phyloP scores from a whole-genome alignment of 2,329 filamentous ascomycete species.

The Calonectria crousiana region DNA sequence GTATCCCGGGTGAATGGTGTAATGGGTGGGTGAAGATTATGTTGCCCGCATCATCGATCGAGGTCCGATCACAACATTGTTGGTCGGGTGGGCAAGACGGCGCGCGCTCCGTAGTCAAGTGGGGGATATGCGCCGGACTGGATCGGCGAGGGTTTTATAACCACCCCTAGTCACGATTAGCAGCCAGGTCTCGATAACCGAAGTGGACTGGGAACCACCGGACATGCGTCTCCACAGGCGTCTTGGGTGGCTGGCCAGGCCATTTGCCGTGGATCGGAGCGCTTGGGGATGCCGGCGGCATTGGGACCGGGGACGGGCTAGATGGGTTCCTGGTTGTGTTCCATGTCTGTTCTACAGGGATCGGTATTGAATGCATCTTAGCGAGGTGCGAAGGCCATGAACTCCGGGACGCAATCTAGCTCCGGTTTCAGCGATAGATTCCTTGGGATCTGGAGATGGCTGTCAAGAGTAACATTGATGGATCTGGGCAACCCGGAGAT shows the following conservation, averaged over 20 bases:
- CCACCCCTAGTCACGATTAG: not conserved
- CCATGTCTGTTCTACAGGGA: not conserved
- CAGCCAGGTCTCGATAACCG: slow-evolving; percentile 6
- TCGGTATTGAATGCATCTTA: not conserved
- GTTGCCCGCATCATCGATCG: not conserved
- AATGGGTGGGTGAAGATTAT: not conserved
- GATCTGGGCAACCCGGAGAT: not conserved
- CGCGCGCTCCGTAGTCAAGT: not conserved
- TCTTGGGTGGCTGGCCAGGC: not conserved
- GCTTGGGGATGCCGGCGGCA: not conserved
- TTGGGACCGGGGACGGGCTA: not conserved
- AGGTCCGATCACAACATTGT: not conserved
- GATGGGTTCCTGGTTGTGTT: not conserved
- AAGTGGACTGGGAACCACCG: not conserved
- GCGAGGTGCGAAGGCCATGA: not conserved
- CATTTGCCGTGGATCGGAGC: slow-evolving; percentile 2
- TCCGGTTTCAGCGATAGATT: not conserved
- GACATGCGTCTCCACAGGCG: not conserved
- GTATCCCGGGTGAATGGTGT: not conserved
- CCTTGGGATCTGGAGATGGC: not conserved
- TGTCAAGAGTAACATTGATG: not conserved
- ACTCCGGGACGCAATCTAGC: not conserved
- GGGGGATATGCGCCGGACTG: not conserved
- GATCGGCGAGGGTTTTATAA: not conserved
- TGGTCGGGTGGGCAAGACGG: not conserved